phyloP scores from a whole-genome alignment of 805 yeast species.

The Spencermartinsiella europaea region DNA sequence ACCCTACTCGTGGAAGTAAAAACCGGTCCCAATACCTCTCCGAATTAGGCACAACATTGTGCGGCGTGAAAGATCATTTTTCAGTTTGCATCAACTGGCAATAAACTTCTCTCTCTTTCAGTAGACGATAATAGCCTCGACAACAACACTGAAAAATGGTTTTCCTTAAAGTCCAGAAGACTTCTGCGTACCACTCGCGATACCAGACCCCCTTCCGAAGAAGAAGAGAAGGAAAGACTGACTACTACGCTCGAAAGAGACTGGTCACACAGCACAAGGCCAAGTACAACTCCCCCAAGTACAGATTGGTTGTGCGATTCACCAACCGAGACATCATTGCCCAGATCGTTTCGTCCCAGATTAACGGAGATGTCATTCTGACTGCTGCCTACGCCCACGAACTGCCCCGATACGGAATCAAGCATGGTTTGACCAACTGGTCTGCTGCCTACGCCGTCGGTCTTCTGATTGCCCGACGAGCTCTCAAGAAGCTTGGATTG shows the following conservation, averaged over 20 bases:
- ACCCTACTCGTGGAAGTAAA: no score
- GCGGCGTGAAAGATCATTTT: no score
- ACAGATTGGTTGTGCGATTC: conserved; percentile 99
- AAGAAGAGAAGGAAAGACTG: conserved; percentile 99
- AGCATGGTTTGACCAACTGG: conserved; percentile 99
- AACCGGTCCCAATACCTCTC: no score
- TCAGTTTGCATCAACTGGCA: no score
- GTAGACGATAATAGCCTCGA: no score
- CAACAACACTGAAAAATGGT: no score
- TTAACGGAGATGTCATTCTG: conserved; percentile 93
- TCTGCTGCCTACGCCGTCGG: conserved; percentile 99
- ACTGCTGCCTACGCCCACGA: conserved; percentile 99
- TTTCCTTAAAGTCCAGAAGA: conserved; percentile 67
- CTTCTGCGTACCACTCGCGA: conserved; percentile 96
- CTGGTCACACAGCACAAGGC: conserved; percentile 99
- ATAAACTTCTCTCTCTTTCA: no score
- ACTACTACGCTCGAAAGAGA: conserved; percentile 99
- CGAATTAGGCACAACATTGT: no score
- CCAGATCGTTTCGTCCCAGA: conserved; percentile 94
- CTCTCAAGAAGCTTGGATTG: conserved; percentile 93
- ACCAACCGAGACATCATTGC: conserved; percentile 99
- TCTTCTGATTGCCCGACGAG: conserved; percentile 98
- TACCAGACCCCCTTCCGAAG: conserved; percentile 99
- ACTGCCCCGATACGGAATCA: conserved; percentile 95
- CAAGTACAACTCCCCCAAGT: conserved; percentile 98